phyloP scores from a whole-genome alignment of 2,329 filamentous ascomycete genomes.

The Pestalotiopsis sp. region DNA sequence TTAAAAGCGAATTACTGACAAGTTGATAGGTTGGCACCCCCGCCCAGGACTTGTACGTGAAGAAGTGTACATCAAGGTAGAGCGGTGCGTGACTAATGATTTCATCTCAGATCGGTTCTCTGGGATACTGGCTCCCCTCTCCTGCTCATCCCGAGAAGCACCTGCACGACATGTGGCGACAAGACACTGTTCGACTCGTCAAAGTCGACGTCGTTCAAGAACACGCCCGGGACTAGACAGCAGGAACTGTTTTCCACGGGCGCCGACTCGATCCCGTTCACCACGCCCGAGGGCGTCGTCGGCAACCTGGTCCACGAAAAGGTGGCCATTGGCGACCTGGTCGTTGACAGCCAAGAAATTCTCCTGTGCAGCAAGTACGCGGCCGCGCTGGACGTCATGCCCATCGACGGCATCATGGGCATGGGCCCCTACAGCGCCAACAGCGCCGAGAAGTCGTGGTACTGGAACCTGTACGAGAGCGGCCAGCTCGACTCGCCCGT shows the following conservation, averaged over 20 bases:
- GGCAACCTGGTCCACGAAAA: conserved; percentile 31
- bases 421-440: conserved; percentile 18
- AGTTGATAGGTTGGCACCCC: conserved; percentile 15
- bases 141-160: conserved; percentile 30
- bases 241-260: conserved; percentile 27
- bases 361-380: conserved; percentile 33
- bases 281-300: conserved; percentile 21
- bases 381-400: conserved; percentile 25
- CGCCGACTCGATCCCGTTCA: conserved; percentile 29
- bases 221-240: conserved; percentile 19
- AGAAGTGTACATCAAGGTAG: not conserved
- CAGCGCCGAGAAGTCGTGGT: conserved; percentile 20
- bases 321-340: conserved; percentile 27
- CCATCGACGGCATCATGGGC: conserved; percentile 37
- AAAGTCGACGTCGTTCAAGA: conserved; percentile 30
- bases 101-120: conserved; percentile 29
- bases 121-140: conserved; percentile 34
- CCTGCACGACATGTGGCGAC: conserved; percentile 30
- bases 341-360: conserved; percentile 28
- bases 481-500: conserved; percentile 27
- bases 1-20: not conserved
- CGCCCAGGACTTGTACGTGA: conserved; percentile 32
- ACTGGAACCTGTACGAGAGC: conserved; percentile 30
- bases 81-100: not conserved
- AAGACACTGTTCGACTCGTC: conserved; percentile 28